These are phyloP conservation scores for Bimuria novae-zelandiae DNA, from an alignment of 2,329 filamentous ascomycete genomes.

Conservation along the genomic window DNA sequence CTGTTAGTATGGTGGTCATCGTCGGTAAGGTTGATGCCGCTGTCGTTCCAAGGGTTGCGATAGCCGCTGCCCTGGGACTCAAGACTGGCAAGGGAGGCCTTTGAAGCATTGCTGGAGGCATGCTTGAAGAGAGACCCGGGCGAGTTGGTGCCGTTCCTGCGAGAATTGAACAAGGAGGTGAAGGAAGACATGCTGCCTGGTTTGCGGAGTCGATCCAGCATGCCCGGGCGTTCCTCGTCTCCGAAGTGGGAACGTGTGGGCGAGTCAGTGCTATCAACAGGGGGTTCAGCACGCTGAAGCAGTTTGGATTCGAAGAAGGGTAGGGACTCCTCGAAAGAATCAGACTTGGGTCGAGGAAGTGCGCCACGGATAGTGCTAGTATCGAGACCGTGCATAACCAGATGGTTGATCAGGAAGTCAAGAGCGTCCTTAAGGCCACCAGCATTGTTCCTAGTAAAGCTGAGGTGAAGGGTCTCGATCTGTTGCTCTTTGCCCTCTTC, in stretches of 20 bases:
- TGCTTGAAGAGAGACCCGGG: conserved; percentile 81
- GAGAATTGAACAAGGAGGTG: conserved; percentile 91
- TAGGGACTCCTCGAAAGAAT: conserved; percentile 96
- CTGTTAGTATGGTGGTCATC: conserved; percentile 65
- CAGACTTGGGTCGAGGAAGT: conserved; percentile 97
- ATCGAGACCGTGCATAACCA: conserved; percentile 89
- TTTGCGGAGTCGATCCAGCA: conserved; percentile 93
- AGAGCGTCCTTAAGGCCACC: conserved; percentile 94
- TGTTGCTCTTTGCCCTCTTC: conserved; percentile 47
- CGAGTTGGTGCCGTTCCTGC: conserved; percentile 89
- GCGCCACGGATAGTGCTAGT: conserved; percentile 81
- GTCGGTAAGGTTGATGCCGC: conserved; percentile 89
- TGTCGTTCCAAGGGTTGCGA: conserved; percentile 97
- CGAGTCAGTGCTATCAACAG: conserved; percentile 77
- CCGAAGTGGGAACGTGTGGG: conserved; percentile 84
- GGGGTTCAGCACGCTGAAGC: conserved; percentile 85
- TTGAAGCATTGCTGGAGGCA: conserved; percentile 85
- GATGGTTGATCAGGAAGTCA: conserved; percentile 84
- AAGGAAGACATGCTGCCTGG: conserved; percentile 93
- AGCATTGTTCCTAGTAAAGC: conserved; percentile 94
- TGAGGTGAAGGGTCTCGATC: conserved; percentile 54
- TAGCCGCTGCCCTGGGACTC: conserved; percentile 95
- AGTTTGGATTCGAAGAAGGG: conserved; percentile 98
- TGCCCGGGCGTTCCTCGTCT: conserved; percentile 76
- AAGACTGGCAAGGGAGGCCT: conserved; percentile 93